phyloP scores from a whole-genome alignment of 2,329 filamentous ascomycete genomes.

The Fusarium humuli region DNA sequence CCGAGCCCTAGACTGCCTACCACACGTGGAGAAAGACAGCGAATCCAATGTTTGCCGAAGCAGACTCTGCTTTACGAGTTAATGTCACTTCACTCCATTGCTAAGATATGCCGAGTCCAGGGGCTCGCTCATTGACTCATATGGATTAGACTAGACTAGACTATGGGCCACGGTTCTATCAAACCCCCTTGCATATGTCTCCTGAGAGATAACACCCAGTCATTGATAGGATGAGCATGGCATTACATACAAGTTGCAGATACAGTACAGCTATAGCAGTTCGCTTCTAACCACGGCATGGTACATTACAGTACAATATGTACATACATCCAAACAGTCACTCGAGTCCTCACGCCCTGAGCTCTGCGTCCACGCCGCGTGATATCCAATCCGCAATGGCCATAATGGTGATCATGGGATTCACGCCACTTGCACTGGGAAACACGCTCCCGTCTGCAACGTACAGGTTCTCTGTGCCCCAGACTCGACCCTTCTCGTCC shows the following conservation, averaged over 20 bases:
- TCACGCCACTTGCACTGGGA: conserved; percentile 80
- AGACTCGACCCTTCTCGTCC: conserved; percentile 69
- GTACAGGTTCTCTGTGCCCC: conserved; percentile 73
- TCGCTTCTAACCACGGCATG: conserved; percentile 6
- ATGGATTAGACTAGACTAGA: conserved; percentile 1
- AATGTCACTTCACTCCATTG: conserved; percentile 34
- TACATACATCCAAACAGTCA: conserved; percentile 1
- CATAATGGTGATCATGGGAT: conserved; percentile 85
- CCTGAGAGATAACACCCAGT: conserved; percentile 16
- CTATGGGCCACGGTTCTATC: conserved; percentile 12
- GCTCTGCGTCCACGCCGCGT: conserved; percentile 63
- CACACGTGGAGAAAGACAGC: conserved; percentile 17
- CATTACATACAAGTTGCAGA: conserved; percentile 21
- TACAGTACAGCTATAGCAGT: conserved; percentile 12
- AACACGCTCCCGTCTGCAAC: conserved; percentile 82
- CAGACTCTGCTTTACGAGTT: conserved; percentile 12
- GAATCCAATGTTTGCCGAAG: conserved; percentile 29
- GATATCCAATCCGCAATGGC: conserved; percentile 75
- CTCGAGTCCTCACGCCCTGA: conserved; percentile 37
- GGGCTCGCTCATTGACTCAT: conserved; percentile 17
- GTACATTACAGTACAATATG: neutral
- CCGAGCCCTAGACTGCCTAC: conserved; percentile 1
- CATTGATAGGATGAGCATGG: conserved; percentile 27
- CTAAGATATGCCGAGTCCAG: conserved; percentile 24
- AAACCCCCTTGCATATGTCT: conserved; percentile 20